Evolutionary conservation across 305 asterid species (phyloP).

Genomic region (Petunia hybrid): DNA sequence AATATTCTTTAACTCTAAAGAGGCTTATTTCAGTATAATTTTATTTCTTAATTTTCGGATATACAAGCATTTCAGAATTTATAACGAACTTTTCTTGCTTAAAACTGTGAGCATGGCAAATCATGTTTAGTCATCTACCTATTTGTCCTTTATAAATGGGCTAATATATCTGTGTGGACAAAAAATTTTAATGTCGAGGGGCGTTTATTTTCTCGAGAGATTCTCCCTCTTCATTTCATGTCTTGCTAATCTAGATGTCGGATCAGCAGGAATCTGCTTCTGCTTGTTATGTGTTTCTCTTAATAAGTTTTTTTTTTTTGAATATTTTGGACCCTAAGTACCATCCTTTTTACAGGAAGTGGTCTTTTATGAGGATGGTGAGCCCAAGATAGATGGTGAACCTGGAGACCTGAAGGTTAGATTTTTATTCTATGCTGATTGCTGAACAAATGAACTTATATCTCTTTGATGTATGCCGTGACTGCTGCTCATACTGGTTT

Average conservation of each 20-base stretch:
- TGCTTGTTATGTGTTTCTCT: constrained; percentile 11
- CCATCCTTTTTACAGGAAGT: constrained; percentile 66
- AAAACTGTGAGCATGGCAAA: constrained; percentile 5
- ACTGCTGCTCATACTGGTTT: constrained; percentile 29
- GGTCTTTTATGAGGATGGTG: constrained; percentile 93
- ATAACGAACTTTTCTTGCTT: neutral
- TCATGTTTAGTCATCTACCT: constrained; percentile 9
- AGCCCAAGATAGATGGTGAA: constrained; percentile 94
- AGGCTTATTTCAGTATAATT: constrained; percentile 1
- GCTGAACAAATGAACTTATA: constrained; percentile 22
- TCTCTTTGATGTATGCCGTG: constrained; percentile 4
- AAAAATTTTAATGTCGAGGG: neutral
- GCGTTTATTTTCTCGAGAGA: neutral
- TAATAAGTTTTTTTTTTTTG: neutral
- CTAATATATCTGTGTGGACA: neutral
- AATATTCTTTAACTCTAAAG: neutral
- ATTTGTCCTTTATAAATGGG: neutral
- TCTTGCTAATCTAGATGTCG: neutral
- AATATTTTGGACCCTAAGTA: constrained; percentile 23
- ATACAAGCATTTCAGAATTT: neutral
- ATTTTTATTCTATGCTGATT: constrained; percentile 30
- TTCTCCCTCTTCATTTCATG: neutral
- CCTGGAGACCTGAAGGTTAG: constrained; percentile 93
- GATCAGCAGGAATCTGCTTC: constrained; percentile 4
- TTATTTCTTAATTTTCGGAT: neutral